Evolutionary conservation across 768 basidiomycete genomes (phyloP), one percentile per base, ranked within the genome.

Genomic region (Podaxis mareebaensis): DNA sequence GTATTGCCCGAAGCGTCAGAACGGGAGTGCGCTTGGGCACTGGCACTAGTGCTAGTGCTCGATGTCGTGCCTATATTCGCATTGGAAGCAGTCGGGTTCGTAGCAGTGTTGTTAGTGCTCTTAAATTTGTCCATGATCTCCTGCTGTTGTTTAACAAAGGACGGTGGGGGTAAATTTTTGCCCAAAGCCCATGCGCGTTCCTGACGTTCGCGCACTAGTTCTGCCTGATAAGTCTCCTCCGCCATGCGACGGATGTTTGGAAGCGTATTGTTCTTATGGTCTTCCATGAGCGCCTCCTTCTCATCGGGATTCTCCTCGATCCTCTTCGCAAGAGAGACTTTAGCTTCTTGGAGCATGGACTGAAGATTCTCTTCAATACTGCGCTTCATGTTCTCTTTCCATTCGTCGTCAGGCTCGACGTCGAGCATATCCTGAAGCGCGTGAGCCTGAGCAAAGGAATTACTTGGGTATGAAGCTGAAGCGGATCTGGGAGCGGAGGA

Each of bases 291-390:
- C 22, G 61, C 68, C 22, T 69, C 67, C 24, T 57, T 57, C 13
- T 69, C 75, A 17, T 77, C 67, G 70, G 82, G 65, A 61, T 72
- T 68, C 73, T 80, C 73, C 69, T 78, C 77, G 13, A 91, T 75
- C 70, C 85, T 81, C 15, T 75, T 72, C 39, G 85, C 79, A 40
- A 85, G 73, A 63, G 83, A 85, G 62, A 84, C 80, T 74, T 86
- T 86, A 20, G 90, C 85, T 64, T 89, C 89, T 60, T 86, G 81
- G 64, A 89, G 70, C 76, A 83, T 79, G 33, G 69, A 60, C 54
- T 71, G 60, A 22, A 80, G 69, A 7, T 75, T 75, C 2, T 78
- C 76, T 67, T 85, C 83, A 68, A 92, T 89, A 68, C 79, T 77
- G 36, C 64, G 68, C 68, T 70, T 76, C 67, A 85, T 74, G 1